Conservation (phyloP, 2,329 filamentous ascomycete genomes). For the Aspergillus jensenii region DNA sequence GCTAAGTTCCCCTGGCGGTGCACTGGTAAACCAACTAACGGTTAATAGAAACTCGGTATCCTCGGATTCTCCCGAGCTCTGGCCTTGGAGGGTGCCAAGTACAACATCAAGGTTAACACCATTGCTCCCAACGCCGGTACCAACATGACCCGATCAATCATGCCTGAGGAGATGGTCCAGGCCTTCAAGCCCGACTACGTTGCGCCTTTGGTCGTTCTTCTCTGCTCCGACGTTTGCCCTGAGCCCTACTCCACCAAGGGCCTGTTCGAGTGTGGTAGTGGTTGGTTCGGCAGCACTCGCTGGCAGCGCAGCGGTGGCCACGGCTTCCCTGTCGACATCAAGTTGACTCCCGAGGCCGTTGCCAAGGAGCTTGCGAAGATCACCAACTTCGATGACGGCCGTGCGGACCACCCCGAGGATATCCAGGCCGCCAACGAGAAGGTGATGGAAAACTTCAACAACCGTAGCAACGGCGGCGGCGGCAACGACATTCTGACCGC, state of each 20-base stretch:
- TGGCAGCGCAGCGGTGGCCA: constrained; percentile 92
- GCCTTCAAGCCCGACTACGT: constrained; percentile 99
- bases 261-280: constrained; percentile 91
- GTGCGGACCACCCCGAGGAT: constrained; percentile 82
- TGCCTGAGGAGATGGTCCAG: constrained; percentile 97
- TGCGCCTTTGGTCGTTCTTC: constrained; percentile 83
- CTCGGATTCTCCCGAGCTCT: constrained; percentile 92
- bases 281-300: constrained; percentile 87
- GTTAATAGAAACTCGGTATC: constrained; percentile 75
- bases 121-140: constrained; percentile 98
- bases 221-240: constrained; percentile 84
- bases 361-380: constrained; percentile 74
- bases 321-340: constrained; percentile 84
- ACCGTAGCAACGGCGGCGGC: constrained; percentile 57
- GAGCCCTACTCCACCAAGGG: constrained; percentile 73
- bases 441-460: constrained; percentile 81
- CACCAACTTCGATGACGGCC: constrained; percentile 80
- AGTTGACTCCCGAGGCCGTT: constrained; percentile 82
- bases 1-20: constrained; percentile 35
- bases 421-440: constrained; percentile 74
- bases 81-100: constrained; percentile 88
- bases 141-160: constrained; percentile 86
- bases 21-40: constrained; percentile 6
- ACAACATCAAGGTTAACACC: constrained; percentile 98
- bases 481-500: constrained; percentile 68